These are phyloP conservation scores for Lipomyces starkeyi DNA, from an alignment of 805 yeast species.

Conservation along the genomic window DNA sequence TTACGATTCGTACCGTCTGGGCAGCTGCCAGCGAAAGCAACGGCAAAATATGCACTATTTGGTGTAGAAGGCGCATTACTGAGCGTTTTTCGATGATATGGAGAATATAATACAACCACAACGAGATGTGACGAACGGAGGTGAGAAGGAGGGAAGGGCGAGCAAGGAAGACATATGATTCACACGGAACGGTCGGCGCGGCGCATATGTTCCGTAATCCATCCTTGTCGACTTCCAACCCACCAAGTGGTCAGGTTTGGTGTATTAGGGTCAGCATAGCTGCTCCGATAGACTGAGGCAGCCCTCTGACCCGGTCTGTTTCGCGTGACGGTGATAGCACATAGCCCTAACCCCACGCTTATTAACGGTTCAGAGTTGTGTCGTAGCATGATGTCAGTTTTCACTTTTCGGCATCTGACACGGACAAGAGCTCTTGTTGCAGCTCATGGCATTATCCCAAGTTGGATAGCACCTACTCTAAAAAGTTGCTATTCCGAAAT, in stretches of 20 bases:
- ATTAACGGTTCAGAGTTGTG: neutral
- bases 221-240: too few species aligned
- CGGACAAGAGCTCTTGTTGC: neutral
- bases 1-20: neutral
- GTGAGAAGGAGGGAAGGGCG: neutral
- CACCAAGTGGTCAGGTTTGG: too few species aligned
- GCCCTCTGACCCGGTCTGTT: neutral
- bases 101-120: neutral
- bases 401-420: neutral
- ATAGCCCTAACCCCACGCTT: neutral
- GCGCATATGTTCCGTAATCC: neutral
- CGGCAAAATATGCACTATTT: neutral
- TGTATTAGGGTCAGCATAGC: neutral
- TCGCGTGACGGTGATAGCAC: neutral
- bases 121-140: neutral
- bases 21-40: neutral
- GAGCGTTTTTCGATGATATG: neutral
- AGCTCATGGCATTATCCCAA: neutral
- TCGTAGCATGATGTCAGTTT: neutral
- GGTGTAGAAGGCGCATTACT: neutral
- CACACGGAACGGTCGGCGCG: neutral
- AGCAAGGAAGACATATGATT: too few species aligned
- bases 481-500: constrained; percentile 7
- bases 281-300: neutral
- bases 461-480: neutral